Percentiles rank a stretch among this genome's conserved stretches.
phyloP scores from a whole-genome alignment of 2,329 filamentous ascomycete species.

The Colletotrichum tofieldiae region DNA sequence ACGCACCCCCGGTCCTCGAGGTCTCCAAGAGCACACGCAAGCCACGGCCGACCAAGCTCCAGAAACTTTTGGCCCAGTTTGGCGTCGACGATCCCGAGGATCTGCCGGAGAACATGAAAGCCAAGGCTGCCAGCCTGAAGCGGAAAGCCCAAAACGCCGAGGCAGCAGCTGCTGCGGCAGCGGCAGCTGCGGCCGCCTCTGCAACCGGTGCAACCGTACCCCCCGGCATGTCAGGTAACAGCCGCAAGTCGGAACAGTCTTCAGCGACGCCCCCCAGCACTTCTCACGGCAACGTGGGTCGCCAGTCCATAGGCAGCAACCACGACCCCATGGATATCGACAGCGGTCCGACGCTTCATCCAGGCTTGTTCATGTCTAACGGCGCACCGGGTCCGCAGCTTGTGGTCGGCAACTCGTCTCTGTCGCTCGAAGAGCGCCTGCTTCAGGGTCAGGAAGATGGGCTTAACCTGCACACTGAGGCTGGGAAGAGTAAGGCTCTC shows the following conservation, averaged over 20 bases:
- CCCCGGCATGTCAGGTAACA: conserved; percentile 23
- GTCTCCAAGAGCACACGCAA: conserved; percentile 94
- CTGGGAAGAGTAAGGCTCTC: conserved; percentile 65
- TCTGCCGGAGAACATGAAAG: conserved; percentile 84
- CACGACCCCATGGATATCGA: conserved; percentile 60
- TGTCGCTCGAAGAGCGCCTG: conserved; percentile 68
- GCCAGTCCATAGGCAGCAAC: conserved; percentile 45
- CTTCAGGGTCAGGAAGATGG: conserved; percentile 63
- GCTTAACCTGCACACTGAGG: conserved; percentile 62
- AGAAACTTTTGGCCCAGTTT: conserved; percentile 92
- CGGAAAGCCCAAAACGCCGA: conserved; percentile 78
- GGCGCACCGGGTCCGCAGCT: conserved; percentile 60
- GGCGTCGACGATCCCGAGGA: conserved; percentile 93
- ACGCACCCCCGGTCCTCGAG: conserved; percentile 88
- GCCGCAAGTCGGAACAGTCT: conserved; percentile 42
- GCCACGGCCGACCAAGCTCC: conserved; percentile 94
- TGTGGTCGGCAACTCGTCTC: conserved; percentile 55
- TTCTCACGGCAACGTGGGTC: conserved; percentile 46
- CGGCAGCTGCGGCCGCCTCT: conserved; percentile 44
- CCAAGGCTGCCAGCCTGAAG: conserved; percentile 82
- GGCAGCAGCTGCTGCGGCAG: conserved; percentile 60
- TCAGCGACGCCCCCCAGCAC: conserved; percentile 44
- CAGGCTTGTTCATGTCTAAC: conserved; percentile 58
- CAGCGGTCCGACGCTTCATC: conserved; percentile 55
- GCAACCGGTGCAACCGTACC: conserved; percentile 32